These are phyloP conservation scores for Harrya chromipes DNA, from an alignment of 768 basidiomycete genomes.

Conservation along the genomic window DNA sequence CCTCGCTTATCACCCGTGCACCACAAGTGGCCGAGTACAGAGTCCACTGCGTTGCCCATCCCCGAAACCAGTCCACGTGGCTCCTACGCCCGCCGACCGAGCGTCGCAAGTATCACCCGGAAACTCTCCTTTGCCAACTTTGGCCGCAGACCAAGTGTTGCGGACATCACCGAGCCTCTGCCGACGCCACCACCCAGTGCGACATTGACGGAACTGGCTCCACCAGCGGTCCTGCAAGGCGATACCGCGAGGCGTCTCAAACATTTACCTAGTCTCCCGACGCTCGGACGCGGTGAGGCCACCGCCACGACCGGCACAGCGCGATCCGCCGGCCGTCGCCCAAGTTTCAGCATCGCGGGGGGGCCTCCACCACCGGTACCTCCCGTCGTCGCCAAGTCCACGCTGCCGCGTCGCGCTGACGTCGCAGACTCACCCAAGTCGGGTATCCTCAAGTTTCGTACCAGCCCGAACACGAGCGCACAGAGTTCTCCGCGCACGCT, in stretches of 20 bases:
- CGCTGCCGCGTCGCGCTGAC: conserved; percentile 4
- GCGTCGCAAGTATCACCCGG: conserved; percentile 31
- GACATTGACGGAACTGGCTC: conserved; percentile 15
- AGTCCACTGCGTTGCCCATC: conserved; percentile 11
- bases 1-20: conserved; percentile 15
- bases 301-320: neutral
- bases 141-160: conserved; percentile 22
- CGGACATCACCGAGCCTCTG: conserved; percentile 20
- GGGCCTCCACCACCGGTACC: neutral
- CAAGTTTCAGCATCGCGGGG: conserved; percentile 11
- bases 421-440: conserved; percentile 7
- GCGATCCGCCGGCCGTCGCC: conserved; percentile 9
- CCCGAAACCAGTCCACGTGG: conserved; percentile 8
- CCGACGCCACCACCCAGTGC: conserved; percentile 18
- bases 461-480: conserved; percentile 2
- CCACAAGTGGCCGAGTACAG: conserved; percentile 21
- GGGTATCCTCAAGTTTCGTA: conserved; percentile 15
- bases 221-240: conserved; percentile 11
- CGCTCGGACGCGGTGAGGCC: conserved; percentile 9
- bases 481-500: conserved; percentile 2
- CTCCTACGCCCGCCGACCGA: conserved; percentile 19
- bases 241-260: conserved; percentile 15
- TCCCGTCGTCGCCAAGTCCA: conserved; percentile 1
- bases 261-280: conserved; percentile 26
- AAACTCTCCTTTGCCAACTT: conserved; percentile 32